phyloP scores from a whole-genome alignment of 116 monocot genomes.

The Zostera marina region DNA sequence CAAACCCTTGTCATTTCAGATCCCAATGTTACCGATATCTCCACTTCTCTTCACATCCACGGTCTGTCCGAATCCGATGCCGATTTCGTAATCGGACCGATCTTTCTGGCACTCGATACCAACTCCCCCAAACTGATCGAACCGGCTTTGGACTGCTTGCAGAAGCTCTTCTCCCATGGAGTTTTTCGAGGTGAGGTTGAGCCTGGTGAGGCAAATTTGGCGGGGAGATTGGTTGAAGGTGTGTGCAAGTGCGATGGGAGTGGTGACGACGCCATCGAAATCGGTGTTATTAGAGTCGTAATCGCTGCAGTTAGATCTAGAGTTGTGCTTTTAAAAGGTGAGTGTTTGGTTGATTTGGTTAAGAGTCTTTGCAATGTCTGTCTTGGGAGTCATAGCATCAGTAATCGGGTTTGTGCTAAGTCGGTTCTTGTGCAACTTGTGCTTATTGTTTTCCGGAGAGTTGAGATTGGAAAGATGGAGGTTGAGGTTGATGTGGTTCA shows the following conservation, averaged over 20 bases:
- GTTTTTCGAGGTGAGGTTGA: conserved; percentile 40
- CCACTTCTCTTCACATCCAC: conserved; percentile 16
- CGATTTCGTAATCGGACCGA: conserved; percentile 33
- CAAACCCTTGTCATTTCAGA: conserved; percentile 20
- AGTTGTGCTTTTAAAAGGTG: conserved; percentile 31
- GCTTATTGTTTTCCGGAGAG: conserved; percentile 47
- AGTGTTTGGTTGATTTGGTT: conserved; percentile 46
- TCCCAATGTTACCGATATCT: neutral
- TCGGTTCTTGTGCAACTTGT: conserved; percentile 59
- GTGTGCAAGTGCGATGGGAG: conserved; percentile 25
- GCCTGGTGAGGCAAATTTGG: conserved; percentile 1
- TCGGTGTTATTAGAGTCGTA: conserved; percentile 40
- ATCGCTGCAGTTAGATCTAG: conserved; percentile 56
- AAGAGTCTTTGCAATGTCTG: conserved; percentile 85
- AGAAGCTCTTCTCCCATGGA: conserved; percentile 50
- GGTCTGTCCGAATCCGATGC: conserved; percentile 35
- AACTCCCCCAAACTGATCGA: conserved; percentile 50
- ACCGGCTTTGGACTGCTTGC: conserved; percentile 62
- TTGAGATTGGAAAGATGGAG: conserved; percentile 37
- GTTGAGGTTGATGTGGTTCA: conserved; percentile 32
- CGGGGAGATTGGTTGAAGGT: conserved; percentile 22
- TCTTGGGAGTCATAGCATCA: conserved; percentile 48
- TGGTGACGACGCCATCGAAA: conserved; percentile 52
- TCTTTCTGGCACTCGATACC: conserved; percentile 50
- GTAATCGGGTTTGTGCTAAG: conserved; percentile 79